phyloP scores from a whole-genome alignment of 2,329 filamentous ascomycete genomes.

The Ascosphaera aggregata region DNA sequence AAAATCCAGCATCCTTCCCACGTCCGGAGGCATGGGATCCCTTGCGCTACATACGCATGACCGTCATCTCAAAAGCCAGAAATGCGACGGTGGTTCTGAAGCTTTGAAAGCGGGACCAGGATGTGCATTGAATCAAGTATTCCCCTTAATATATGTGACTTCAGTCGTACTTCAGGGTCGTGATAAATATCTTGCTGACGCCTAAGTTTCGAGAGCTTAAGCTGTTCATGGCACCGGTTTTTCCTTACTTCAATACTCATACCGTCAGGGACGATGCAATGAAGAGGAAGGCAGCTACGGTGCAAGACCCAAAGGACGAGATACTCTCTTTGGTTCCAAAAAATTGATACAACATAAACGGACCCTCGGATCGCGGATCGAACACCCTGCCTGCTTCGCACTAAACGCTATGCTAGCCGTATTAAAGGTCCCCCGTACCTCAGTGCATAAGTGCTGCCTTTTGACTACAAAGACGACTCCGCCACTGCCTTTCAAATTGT shows the following conservation, averaged over 20 bases:
- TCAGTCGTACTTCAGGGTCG: too few relatives aligned
- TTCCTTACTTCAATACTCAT: neutral
- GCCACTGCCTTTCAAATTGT: too few relatives aligned
- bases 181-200: too few relatives aligned
- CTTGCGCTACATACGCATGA: conserved; percentile 24
- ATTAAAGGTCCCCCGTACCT: too few relatives aligned
- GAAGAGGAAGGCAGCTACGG: neutral
- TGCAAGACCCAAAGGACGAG: neutral
- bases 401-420: too few relatives aligned
- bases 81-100: conserved; percentile 26
- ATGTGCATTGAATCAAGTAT: conserved; percentile 30
- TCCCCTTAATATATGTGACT: too few relatives aligned
- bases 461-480: too few relatives aligned
- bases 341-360: too few relatives aligned
- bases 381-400: too few relatives aligned
- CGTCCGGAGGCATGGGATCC: conserved; percentile 24
- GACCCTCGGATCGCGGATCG: too few relatives aligned
- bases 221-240: neutral
- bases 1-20: conserved; percentile 24
- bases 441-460: too few relatives aligned
- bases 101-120: conserved; percentile 25
- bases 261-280: neutral
- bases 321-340: neutral
- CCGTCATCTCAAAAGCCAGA: conserved; percentile 16
- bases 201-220: neutral